Conservation (phyloP, 805 yeast species). For the Nakazawaea siamensis region DNA sequence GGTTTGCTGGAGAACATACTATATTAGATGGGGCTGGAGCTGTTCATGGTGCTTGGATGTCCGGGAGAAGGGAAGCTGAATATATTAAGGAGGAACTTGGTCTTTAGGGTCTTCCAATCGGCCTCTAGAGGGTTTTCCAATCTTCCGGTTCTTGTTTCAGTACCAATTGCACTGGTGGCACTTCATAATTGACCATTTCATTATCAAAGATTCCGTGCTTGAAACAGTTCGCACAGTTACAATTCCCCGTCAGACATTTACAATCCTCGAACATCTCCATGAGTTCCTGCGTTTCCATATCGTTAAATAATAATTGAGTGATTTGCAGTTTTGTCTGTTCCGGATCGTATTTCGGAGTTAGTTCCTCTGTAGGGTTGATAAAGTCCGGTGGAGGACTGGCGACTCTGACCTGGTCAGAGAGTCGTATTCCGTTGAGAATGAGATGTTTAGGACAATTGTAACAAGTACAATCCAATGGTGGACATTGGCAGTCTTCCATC, state of each 20-base stretch:
- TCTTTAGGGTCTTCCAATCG: background rate
- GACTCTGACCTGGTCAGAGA: slow-evolving; percentile 20
- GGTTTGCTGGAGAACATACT: slow-evolving; percentile 93
- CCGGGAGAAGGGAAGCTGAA: slow-evolving; percentile 34
- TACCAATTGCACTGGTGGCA: slow-evolving; percentile 4
- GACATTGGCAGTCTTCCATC: slow-evolving; percentile 21
- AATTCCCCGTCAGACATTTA: slow-evolving; percentile 22
- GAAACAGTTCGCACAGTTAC: slow-evolving; percentile 23
- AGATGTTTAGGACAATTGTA: slow-evolving; percentile 26
- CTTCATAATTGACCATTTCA: slow-evolving; percentile 8
- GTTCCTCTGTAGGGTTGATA: background rate
- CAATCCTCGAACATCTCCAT: slow-evolving; percentile 16
- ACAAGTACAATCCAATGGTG: slow-evolving; percentile 24
- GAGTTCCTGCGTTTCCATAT: slow-evolving; percentile 3
- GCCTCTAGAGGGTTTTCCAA: background rate
- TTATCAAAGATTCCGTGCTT: slow-evolving; percentile 19
- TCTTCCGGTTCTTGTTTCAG: background rate
- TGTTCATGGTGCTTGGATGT: slow-evolving; percentile 83
- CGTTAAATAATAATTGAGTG: slow-evolving; percentile 4
- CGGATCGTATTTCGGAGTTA: too few relatives aligned
- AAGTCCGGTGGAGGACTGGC: background rate
- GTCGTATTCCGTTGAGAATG: slow-evolving; percentile 21
- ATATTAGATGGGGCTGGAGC: slow-evolving; percentile 84
- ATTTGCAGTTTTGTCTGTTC: slow-evolving; percentile 3
- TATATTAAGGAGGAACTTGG: slow-evolving; percentile 7